phyloP scores from a whole-genome alignment of 2,329 filamentous ascomycete species.

The Stemphylium lycopersici region DNA sequence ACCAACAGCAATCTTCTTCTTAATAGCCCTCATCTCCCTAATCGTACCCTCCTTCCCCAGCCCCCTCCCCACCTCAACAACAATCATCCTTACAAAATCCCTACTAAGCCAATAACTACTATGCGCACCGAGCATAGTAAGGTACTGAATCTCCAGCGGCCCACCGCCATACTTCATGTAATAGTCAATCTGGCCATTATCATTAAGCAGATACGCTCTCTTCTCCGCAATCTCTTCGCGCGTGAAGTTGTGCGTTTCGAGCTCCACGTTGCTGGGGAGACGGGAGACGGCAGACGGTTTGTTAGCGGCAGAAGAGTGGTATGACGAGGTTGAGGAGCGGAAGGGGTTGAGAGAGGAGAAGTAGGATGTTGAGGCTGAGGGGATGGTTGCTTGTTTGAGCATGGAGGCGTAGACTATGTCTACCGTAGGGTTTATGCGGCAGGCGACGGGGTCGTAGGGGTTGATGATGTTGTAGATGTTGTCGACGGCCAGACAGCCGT shows the following conservation, averaged over 20 bases:
- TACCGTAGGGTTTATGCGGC: conserved; percentile 87
- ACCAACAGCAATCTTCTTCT: conserved; percentile 48
- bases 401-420: conserved; percentile 79
- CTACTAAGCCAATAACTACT: conserved; percentile 89
- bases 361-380: conserved; percentile 66
- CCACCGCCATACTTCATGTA: conserved; percentile 84
- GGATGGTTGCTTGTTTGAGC: conserved; percentile 79
- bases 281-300: conserved; percentile 41
- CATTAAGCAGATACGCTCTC: conserved; percentile 85
- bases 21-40: conserved; percentile 60
- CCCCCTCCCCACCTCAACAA: conserved; percentile 81
- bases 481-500: conserved; percentile 91
- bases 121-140: conserved; percentile 96
- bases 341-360: conserved; percentile 52
- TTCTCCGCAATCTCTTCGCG: conserved; percentile 91
- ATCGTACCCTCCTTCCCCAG: conserved; percentile 68
- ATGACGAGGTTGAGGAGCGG: conserved; percentile 35
- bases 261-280: conserved; percentile 69
- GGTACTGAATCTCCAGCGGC: conserved; percentile 89
- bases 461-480: conserved; percentile 96
- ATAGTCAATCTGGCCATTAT: conserved; percentile 95
- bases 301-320: conserved; percentile 28
- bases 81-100: conserved; percentile 90
- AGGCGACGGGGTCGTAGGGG: conserved; percentile 80
- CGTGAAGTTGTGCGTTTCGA: conserved; percentile 94